Base-by-base conservation (phyloP, 2,329 filamentous ascomycete genomes). In the Colletotrichum tropicale region DNA sequence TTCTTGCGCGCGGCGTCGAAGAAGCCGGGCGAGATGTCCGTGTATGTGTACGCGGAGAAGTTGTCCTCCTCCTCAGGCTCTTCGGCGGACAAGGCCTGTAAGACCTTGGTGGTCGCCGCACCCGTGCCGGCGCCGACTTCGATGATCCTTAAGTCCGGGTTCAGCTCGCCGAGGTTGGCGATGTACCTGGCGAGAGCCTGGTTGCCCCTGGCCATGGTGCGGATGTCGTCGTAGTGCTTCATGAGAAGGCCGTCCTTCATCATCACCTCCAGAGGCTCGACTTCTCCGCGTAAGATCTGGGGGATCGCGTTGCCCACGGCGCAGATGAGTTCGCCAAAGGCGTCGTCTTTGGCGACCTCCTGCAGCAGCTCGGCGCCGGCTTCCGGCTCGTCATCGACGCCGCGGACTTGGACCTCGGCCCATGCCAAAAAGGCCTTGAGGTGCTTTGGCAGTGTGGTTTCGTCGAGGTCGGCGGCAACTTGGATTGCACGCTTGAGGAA, bases 21-120 rank as follows among this genome's bases (percentile, higher is more conserved):
- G 78, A 87, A 87, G 6, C 82, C 83, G 4, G 84, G 71, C 0
- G 85, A 85, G 18, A 88, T 84, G 71, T 89, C 87, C 0, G 88
- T 89, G 76, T 83, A 89, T 6, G 83, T 85, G 68, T 88, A 89
- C 5, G 71, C 68, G 21, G 15, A 80, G 78, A 66, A 43, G 13
- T 18, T 66, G 10, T 38, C 13, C 3, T 28, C 24, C 10, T 56
- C 52, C 2, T 28, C 52, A 7, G 52, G 52, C 21, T 56, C 21
- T 2, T 3, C 26, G 18, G 8, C 38, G 38, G 79, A 79, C n/a
- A 88, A 76, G 15, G 77, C 70, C 10, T 80, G 75, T 4, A 89
- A 76, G 8, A 88, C 79, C 2, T 70, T 68, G 26, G 81, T 75
- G 0, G 87, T 87, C 0, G 85, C 81, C 8, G 81, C 82, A 2